These are phyloP conservation scores for Orbilia quercus DNA, from an alignment of 2,329 filamentous ascomycete species.

Conservation along the genomic window DNA sequence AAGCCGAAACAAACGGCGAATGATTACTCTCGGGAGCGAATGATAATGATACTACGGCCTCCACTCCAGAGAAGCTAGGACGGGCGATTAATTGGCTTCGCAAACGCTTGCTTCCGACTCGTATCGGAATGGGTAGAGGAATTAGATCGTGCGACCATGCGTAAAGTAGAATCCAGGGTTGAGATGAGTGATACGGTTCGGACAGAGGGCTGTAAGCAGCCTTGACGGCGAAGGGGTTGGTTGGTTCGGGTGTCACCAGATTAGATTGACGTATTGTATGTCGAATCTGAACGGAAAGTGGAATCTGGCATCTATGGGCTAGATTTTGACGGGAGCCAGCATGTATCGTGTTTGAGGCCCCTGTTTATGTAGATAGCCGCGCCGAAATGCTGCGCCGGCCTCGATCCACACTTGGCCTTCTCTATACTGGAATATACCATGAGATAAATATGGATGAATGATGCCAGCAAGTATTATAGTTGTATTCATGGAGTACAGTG, in stretches of 20 bases:
- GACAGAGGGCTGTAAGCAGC: conserved; percentile 3
- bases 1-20: too few relatives aligned
- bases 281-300: conserved; percentile 1
- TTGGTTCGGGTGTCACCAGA: conserved; percentile 39
- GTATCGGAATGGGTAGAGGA: not conserved
- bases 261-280: conserved; percentile 10
- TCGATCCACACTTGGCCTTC: too few relatives aligned
- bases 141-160: conserved; percentile 3
- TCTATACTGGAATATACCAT: too few relatives aligned
- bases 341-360: conserved; percentile 38
- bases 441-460: too few relatives aligned
- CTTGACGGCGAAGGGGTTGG: conserved; percentile 35
- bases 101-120: not conserved
- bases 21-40: too few relatives aligned
- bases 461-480: too few relatives aligned
- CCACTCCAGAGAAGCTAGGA: not conserved
- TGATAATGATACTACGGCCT: not conserved
- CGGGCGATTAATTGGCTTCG: not conserved
- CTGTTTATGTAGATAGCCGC: conserved; percentile 21
- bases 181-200: not conserved
- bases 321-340: conserved; percentile 24
- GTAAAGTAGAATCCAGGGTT: too few relatives aligned
- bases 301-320: not conserved
- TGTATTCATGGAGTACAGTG: too few relatives aligned
- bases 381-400: not conserved